phyloP scores from a whole-genome alignment of 2,329 filamentous ascomycete species.

The Zasmidium angulare region DNA sequence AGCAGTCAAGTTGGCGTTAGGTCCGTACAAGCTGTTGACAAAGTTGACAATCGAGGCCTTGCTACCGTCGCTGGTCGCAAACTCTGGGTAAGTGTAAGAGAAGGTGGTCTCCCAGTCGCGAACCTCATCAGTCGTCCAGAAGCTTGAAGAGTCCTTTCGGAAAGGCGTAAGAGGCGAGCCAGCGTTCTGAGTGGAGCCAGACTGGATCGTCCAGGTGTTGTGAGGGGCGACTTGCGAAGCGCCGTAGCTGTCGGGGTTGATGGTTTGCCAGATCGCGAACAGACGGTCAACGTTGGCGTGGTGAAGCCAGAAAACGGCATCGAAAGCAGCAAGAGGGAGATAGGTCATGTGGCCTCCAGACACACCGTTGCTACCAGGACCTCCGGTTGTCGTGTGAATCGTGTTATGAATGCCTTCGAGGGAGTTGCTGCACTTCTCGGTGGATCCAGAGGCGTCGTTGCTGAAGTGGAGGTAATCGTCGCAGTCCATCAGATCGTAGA shows the following conservation, averaged over 20 bases:
- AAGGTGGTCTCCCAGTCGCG: constrained; percentile 65
- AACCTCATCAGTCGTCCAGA: constrained; percentile 67
- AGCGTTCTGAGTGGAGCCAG: constrained; percentile 46
- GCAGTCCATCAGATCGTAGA: constrained; percentile 36
- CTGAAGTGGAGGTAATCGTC: constrained; percentile 33
- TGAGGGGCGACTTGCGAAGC: constrained; percentile 53
- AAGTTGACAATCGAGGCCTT: constrained; percentile 44
- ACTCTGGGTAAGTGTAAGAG: constrained; percentile 74
- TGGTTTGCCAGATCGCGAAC: constrained; percentile 73
- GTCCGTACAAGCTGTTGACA: constrained; percentile 60
- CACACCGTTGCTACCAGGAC: constrained; percentile 19
- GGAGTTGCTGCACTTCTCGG: constrained; percentile 31
- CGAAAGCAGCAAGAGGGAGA: constrained; percentile 69
- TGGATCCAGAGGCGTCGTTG: constrained; percentile 26
- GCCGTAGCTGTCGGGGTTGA: constrained; percentile 69
- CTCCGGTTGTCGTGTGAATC: constrained; percentile 33
- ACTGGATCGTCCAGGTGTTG: constrained; percentile 62
- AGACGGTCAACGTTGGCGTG: constrained; percentile 73
- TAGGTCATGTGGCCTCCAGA: constrained; percentile 65
- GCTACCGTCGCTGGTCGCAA: constrained; percentile 50
- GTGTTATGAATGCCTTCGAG: constrained; percentile 38
- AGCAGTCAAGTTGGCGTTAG: constrained; percentile 16
- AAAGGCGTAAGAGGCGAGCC: constrained; percentile 55
- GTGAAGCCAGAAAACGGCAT: constrained; percentile 77
- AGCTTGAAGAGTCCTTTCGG: constrained; percentile 56